Evolutionary conservation across 495 filamentous ascomycete genomes (phyloP), one percentile per base, ranked within the genome.

Genomic region (Cenococcum geophilum): DNA sequence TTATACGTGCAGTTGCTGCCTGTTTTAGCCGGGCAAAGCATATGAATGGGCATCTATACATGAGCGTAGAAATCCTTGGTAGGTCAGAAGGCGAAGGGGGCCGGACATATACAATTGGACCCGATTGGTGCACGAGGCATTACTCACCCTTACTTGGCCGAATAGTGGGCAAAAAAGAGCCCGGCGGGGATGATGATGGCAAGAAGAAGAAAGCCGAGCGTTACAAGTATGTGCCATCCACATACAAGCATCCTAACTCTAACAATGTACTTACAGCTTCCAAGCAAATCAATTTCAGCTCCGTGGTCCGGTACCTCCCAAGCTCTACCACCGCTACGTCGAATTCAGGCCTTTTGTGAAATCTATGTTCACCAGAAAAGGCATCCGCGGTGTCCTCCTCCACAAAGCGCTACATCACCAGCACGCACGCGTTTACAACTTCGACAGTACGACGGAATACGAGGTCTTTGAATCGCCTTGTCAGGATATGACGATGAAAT

Each of bases 201-300:
- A 58, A 47, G 27, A 51, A 49, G n/a, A 72, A 75, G 40, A 52
- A 52, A 25, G 77, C 83, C n/a, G 76, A 86, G 59, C 85, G 81
- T 73, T 91, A 92, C 71, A 87, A 91, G 86, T 88, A 74, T 47
- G 83, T 76, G 48, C 0, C 47, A 34, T 54, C 23, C 53, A 21
- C 45, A 54, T 8, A 57, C 55, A 21, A 14, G 21, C 40, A 40
- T 11, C 35, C 27, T 4, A 52, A 11, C 20, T 6, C 27, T 32
- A 32, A 22, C 5, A 42, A 61, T 50, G 47, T 36, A 34, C 45
- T 64, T 16, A 53, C 64, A 91, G 87, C 71, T 97, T 97, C 75
- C 90, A 95, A 80, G 90, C 92, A 40, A 93, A 92, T 71, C 86
- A 96, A 63, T 84, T 97, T 49, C 92, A 97, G 63, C 80, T 97